Evolutionary conservation across 148 eudicot species (phyloP).

Genomic region (Drosera capensis): DNA sequence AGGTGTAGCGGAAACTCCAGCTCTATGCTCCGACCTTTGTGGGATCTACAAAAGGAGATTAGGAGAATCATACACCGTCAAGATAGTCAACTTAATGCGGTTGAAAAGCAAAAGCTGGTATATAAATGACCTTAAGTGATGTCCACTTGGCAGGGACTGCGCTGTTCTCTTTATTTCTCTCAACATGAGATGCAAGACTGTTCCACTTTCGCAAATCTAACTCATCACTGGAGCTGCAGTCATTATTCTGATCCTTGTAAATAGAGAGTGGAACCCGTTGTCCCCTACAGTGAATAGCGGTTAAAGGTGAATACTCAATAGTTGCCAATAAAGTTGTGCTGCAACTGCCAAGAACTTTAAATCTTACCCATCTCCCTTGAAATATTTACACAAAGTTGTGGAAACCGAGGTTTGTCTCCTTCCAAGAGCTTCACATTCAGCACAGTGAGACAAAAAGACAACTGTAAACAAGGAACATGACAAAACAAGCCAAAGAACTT

Average conservation of each 20-base stretch:
- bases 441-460: conserved; percentile 3
- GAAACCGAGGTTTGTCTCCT: conserved; percentile 23
- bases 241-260: conserved; percentile 35
- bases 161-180: conserved; percentile 88
- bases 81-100: conserved; percentile 4
- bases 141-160: conserved; percentile 82
- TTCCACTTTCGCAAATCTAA: conserved; percentile 48
- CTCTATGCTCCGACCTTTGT: conserved; percentile 31
- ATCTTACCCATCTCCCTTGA: conserved; percentile 1
- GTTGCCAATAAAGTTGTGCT: not conserved
- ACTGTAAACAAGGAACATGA: not conserved
- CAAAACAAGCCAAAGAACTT: conserved; percentile 8
- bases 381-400: too few relatives aligned
- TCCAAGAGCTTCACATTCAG: conserved; percentile 16
- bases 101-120: not conserved
- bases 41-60: conserved; percentile 42
- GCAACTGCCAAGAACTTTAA: not conserved
- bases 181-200: conserved; percentile 64
- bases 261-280: conserved; percentile 36
- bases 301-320: conserved; percentile 2
- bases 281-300: conserved; percentile 21
- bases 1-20: conserved; percentile 27
- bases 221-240: conserved; percentile 16
- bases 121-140: conserved; percentile 43
- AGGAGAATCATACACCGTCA: too few relatives aligned